A percentile compares a stretch with the other conserved stretches of the same genome.
Evolutionary conservation across 345 rosid genomes (phyloP).

Genomic region (Sapria himalayana): DNA sequence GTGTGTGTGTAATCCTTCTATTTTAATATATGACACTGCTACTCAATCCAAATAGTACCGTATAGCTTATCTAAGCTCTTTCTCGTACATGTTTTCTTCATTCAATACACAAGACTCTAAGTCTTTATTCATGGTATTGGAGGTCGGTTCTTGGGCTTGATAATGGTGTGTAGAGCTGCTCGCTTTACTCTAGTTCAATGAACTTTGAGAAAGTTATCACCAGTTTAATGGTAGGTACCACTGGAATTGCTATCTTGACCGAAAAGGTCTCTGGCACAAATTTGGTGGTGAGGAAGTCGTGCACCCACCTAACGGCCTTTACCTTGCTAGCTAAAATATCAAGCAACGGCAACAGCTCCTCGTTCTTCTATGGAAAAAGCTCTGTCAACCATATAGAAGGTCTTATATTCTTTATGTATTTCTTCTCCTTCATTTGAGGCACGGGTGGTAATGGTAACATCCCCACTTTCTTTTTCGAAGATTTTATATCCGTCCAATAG

Average conservation of each 20-base stretch:
- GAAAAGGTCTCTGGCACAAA: slow-evolving; percentile 93
- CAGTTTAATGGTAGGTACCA: slow-evolving; percentile 87
- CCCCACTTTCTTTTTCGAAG: slow-evolving; percentile 50
- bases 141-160: slow-evolving; percentile 85
- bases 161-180: slow-evolving; percentile 73
- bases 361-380: slow-evolving; percentile 74
- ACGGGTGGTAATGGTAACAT: slow-evolving; percentile 32
- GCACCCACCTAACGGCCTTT: slow-evolving; percentile 79
- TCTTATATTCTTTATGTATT: slow-evolving; percentile 45
- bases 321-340: slow-evolving; percentile 88
- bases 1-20: no score
- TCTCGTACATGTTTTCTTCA: no score
- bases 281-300: slow-evolving; percentile 81
- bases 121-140: no score
- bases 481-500: no score
- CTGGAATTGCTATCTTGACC: slow-evolving; percentile 98
- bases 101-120: no score
- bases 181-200: slow-evolving; percentile 51
- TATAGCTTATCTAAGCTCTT: no score
- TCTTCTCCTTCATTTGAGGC: slow-evolving; percentile 71
- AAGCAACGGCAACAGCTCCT: slow-evolving; percentile 73
- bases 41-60: no score
- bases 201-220: slow-evolving; percentile 91
- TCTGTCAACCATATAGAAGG: slow-evolving; percentile 96
- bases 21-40: no score